Conservation (phyloP, 2,329 filamentous ascomycete species). For the Bipolaris oryzae region DNA sequence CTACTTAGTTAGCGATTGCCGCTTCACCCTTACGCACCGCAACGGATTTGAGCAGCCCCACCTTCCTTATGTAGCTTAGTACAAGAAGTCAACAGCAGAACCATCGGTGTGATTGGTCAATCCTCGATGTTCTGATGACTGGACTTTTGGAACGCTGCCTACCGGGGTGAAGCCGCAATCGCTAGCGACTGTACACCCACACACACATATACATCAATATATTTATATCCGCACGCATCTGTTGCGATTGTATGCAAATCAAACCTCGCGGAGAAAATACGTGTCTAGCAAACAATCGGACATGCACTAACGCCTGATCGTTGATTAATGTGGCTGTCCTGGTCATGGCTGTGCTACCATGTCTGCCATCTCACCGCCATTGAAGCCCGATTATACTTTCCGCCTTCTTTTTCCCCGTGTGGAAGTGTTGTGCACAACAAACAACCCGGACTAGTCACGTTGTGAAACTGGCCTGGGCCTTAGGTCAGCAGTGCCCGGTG, state of each 20-base stretch:
- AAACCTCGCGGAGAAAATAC: too few species aligned
- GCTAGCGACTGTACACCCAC: neutral
- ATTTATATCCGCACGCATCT: too few species aligned
- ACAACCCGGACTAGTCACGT: neutral
- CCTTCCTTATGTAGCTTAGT: neutral
- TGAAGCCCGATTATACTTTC: neutral
- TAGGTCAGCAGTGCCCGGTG: neutral
- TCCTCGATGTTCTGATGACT: neutral
- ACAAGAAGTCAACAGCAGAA: neutral
- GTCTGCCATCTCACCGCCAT: slow-evolving; percentile 1
- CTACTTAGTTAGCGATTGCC: neutral
- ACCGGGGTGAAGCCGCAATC: too few species aligned
- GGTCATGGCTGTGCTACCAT: neutral
- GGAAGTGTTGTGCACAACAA: neutral
- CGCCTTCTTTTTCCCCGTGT: neutral
- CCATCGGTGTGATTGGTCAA: neutral
- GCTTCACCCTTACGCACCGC: neutral
- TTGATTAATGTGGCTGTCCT: neutral
- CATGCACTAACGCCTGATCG: too few species aligned
- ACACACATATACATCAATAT: too few species aligned
- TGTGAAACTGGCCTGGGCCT: neutral
- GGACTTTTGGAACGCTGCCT: neutral
- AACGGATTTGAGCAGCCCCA: neutral
- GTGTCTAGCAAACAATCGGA: too few species aligned
- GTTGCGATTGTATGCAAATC: too few species aligned